These are phyloP conservation scores for Salicornia ramosissima DNA, from an alignment of 148 eudicot species.

Conservation along the genomic window DNA sequence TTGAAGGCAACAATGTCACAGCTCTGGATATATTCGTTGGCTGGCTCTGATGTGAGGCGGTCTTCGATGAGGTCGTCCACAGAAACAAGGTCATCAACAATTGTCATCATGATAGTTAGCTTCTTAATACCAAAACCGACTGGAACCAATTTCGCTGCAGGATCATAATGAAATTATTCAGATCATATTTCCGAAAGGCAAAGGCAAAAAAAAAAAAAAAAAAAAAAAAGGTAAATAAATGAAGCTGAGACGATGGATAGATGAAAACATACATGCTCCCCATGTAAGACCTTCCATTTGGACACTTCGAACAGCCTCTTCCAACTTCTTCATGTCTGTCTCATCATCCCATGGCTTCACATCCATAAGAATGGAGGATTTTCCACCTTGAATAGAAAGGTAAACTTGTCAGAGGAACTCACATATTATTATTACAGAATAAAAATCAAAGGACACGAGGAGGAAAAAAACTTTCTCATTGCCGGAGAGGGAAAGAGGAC, in stretches of 20 bases:
- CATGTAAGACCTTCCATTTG: constrained; percentile 78
- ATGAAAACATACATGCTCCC: constrained; percentile 83
- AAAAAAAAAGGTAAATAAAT: too few relatives aligned
- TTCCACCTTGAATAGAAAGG: constrained; percentile 52
- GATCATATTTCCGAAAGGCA: background rate
- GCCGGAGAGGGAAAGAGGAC: background rate
- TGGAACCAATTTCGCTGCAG: constrained; percentile 78
- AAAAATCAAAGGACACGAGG: background rate
- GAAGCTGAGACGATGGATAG: background rate
- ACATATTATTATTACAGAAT: too few relatives aligned
- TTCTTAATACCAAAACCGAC: constrained; percentile 97
- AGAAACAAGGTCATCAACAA: constrained; percentile 88
- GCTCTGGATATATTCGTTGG: constrained; percentile 77
- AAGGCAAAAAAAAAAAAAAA: background rate
- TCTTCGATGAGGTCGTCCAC: constrained; percentile 84
- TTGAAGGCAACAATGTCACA: constrained; percentile 97
- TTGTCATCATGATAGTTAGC: constrained; percentile 81
- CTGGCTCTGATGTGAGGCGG: constrained; percentile 63
- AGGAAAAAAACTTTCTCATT: background rate
- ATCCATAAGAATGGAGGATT: constrained; percentile 91
- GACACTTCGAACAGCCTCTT: constrained; percentile 86
- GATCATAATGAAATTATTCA: background rate
- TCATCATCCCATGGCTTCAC: constrained; percentile 99
- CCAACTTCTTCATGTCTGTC: constrained; percentile 91
- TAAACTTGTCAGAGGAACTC: background rate